Base-by-base conservation (phyloP, 768 basidiomycete species). In the Gloeostereum incarnatum region DNA sequence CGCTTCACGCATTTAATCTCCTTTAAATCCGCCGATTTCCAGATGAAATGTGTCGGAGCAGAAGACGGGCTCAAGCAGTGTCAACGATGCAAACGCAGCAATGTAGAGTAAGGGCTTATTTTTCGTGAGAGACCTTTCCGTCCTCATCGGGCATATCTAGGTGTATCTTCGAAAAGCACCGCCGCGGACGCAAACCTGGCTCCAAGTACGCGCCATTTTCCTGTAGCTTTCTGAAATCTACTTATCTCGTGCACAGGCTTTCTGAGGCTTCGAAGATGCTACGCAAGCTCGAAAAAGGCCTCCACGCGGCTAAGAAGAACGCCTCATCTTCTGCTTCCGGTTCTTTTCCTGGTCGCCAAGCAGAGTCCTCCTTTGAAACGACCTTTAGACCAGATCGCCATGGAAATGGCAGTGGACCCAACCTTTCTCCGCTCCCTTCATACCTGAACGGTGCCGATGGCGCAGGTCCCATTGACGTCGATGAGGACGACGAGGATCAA, bases 11-110 rank as follows among this genome's bases (percentile, higher is more conserved):
- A 31, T 41, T 41, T 32, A 20, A 39, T 26, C 19, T 37, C 27
- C 6, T 21, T 16, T 38, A 18, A 39, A 35, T 39, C 58, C 41
- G 53, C 44, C 33, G 31, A 38, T 24, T 35, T 36, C 31, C 48
- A 90, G 87, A 91, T 91, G 87, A 88, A 89, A 58, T 91, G 87
- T 50, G 86, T 90, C 42, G 87, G 85, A 31, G 82, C 88, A 35
- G 87, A 91, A 55, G 86, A 90, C 50, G 85, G 86, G 42, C 69
- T 75, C 44, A 78, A 77, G 49, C 75, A 73, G 21, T 91, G 87
- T 55, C 85, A 90, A 55, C 80, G 87, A 36, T 91, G 87, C 62
- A 81, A 75, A 53, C 80, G 87, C 42, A 78, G 83, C 23, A 81
- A 80, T 46, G 75, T 78, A 36, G 78, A 85, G 82, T 82, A 55